Conservation (phyloP, 176 grass and related monocot genomes). For the Aechmea fasciata region DNA sequence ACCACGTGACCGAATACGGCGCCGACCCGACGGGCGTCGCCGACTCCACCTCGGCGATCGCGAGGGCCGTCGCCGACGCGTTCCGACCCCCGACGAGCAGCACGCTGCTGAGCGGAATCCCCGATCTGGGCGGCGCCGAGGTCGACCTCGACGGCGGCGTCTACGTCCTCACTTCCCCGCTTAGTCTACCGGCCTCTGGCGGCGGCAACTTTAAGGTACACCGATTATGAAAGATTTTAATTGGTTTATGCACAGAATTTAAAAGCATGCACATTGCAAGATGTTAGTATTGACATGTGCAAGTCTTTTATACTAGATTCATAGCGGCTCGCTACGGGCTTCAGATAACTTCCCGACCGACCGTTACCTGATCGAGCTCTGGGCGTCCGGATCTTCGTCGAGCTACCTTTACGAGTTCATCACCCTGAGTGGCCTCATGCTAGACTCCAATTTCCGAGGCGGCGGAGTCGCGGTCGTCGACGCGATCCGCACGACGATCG, state of each 20-base stretch:
- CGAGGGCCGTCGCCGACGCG: constrained; percentile 67
- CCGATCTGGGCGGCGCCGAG: constrained; percentile 75
- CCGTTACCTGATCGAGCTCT: constrained; percentile 64
- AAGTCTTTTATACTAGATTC: constrained; percentile 34
- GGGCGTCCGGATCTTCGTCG: constrained; percentile 13
- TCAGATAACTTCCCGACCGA: constrained; percentile 53
- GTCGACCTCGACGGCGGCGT: constrained; percentile 77
- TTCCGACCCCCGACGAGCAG: constrained; percentile 33
- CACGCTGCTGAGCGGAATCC: constrained; percentile 54
- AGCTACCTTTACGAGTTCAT: constrained; percentile 56
- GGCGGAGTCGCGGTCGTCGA: constrained; percentile 49
- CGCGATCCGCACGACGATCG: constrained; percentile 53
- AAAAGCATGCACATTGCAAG: not conserved
- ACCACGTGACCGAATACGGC: constrained; percentile 81
- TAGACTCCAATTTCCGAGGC: constrained; percentile 60
- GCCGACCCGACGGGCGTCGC: constrained; percentile 48
- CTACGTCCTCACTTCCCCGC: constrained; percentile 54
- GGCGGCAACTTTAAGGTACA: constrained; percentile 76
- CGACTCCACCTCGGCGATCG: constrained; percentile 64
- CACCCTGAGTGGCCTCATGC: constrained; percentile 57
- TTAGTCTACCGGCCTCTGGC: constrained; percentile 49
- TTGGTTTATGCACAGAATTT: not conserved
- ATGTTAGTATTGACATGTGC: not conserved
- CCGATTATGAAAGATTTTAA: no score
- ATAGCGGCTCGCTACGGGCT: constrained; percentile 51